Base-by-base conservation (phyloP, 305 asterid genomes). In the Fraxinus latifolia region DNA sequence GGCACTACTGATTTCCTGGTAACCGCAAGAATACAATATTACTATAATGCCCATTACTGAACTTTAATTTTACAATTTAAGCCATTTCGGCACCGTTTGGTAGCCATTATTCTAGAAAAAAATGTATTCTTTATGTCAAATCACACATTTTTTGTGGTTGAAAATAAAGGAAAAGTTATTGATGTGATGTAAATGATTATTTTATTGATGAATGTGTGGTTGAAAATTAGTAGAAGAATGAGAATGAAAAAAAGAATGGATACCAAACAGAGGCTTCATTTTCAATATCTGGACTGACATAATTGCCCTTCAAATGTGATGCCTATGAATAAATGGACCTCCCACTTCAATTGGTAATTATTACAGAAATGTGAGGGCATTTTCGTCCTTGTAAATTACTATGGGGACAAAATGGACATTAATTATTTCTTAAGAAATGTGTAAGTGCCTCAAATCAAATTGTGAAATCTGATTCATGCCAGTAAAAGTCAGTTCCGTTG, bases 41-140 rank as follows among this genome's bases (percentile, higher is more conserved):
- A 74, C 85, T 3, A 11, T 79, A 47, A 34, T 85, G 37, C 82
- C 86, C 86, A 2, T 79, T 39, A 0, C 14, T 15, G 42, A 19
- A 29, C 42, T 53, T 25, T 2, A 17, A 31, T 3, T 7, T 7
- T 58, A 19, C 31, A 58, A 14, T 4, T 17, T 7, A 12, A 11
- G 44, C 12, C 44, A 37, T 37, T 37, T n/a, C n/a, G n/a, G n/a
- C n/a, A n/a, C n/a, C n/a, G n/a, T n/a, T n/a, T n/a, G n/a, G n/a
- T n/a, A n/a, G n/a, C n/a, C n/a, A n/a, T n/a, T n/a, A n/a, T n/a
- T n/a, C n/a, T n/a, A n/a, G n/a, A n/a, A n/a, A n/a, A n/a, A n/a
- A n/a, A n/a, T n/a, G n/a, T n/a, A n/a, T n/a, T n/a, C n/a, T n/a
- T n/a, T n/a, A n/a, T n/a, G n/a, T n/a, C n/a, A n/a, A n/a, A n/a